Evolutionary conservation across 208 protist species (phyloP).

Genomic region (Crithidia thermophila): DNA sequence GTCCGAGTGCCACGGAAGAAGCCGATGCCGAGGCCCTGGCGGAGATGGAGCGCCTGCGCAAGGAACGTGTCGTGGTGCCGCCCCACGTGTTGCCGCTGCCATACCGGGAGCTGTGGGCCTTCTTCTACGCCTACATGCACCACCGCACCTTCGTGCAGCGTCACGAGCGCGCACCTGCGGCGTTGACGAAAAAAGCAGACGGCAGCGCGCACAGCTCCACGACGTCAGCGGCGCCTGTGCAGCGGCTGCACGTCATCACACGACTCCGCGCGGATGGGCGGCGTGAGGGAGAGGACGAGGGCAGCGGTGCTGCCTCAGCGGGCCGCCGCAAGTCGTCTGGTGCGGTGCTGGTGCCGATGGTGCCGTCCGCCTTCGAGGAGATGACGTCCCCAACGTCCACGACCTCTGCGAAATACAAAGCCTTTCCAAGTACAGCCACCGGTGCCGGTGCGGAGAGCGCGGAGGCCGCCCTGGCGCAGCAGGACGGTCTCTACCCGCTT

Average conservation of each 20-base stretch:
- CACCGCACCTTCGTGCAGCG: constrained; percentile 13
- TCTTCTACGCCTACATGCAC: constrained; percentile 64
- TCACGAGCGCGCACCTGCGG: not conserved
- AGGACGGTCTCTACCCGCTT: constrained; percentile 30
- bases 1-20: constrained; percentile 2
- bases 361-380: constrained; percentile 2
- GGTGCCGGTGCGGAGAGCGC: not conserved
- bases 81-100: constrained; percentile 23
- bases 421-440: not conserved
- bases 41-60: constrained; percentile 13
- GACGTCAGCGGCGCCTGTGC: too few species aligned
- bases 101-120: constrained; percentile 56
- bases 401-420: not conserved
- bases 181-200: not conserved
- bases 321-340: not conserved
- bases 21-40: constrained; percentile 1
- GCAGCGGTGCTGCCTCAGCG: too few species aligned
- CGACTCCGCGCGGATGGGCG: constrained; percentile 39
- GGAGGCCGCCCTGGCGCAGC: not conserved
- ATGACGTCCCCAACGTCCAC: constrained; percentile 17
- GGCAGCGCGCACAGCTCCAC: not conserved
- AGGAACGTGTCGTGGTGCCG: constrained; percentile 22
- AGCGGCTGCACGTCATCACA: constrained; percentile 34
- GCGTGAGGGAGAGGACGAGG: not conserved
- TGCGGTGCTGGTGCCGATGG: not conserved